Percentiles rank a stretch among this genome's conserved stretches.
Evolutionary conservation across 1,284 basidiomycete species (phyloP).

Genomic region (Vanrija sp.): DNA sequence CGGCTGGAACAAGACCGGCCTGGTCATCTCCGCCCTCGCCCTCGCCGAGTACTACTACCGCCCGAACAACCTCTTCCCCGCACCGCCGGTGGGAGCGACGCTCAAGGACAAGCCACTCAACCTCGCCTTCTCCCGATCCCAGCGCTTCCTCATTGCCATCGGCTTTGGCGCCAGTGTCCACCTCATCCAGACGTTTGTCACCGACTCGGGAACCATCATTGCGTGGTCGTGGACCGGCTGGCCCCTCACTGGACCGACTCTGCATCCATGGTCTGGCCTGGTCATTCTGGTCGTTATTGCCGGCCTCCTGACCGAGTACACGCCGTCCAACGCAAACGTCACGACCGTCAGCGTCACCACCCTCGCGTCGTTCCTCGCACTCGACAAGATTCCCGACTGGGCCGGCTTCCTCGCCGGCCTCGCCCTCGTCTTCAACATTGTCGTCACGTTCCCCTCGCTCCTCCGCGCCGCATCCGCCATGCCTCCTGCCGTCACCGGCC

Average conservation of each 20-base stretch:
- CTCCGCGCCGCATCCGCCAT: conserved; percentile 50
- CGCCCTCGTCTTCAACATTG: conserved; percentile 63
- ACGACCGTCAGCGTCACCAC: conserved; percentile 4
- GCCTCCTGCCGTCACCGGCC: conserved; percentile 53
- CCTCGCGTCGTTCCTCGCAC: conserved; percentile 50
- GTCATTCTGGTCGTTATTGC: conserved; percentile 64
- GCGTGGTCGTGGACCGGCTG: conserved; percentile 92
- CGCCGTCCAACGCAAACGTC: background rate
- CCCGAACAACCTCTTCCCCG: conserved; percentile 33
- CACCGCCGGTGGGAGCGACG: conserved; percentile 18
- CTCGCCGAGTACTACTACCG: conserved; percentile 40
- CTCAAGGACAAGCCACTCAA: conserved; percentile 12
- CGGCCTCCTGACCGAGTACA: conserved; percentile 56
- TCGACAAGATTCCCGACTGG: conserved; percentile 69
- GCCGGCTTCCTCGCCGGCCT: conserved; percentile 68
- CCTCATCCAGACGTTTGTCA: conserved; percentile 70
- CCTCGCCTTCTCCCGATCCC: conserved; percentile 10
- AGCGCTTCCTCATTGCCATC: conserved; percentile 37
- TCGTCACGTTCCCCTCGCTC: conserved; percentile 61
- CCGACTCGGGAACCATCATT: conserved; percentile 77
- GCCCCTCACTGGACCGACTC: conserved; percentile 68
- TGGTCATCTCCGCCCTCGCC: conserved; percentile 49
- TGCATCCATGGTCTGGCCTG: conserved; percentile 67
- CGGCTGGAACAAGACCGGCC: conserved; percentile 67
- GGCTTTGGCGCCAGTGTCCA: conserved; percentile 73